phyloP scores from a whole-genome alignment of 768 basidiomycete genomes.

The Russula sp. region DNA sequence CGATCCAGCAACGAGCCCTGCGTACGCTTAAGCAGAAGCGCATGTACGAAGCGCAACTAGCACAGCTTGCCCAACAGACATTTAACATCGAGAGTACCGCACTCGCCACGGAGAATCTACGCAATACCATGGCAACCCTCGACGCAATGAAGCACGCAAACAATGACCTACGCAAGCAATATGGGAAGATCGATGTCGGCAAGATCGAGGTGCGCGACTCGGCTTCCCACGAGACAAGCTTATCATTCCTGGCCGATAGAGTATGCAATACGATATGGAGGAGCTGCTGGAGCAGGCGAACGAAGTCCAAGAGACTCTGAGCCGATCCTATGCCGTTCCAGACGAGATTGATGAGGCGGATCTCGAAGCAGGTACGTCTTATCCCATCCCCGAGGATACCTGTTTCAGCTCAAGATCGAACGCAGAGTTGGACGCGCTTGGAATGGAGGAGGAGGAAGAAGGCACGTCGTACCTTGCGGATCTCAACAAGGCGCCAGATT shows the following conservation, averaged over 20 bases:
- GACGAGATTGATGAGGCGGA: slow-evolving; percentile 98
- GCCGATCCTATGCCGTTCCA: slow-evolving; percentile 91
- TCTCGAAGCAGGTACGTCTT: slow-evolving; percentile 78
- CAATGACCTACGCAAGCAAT: slow-evolving; percentile 94
- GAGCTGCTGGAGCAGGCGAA: slow-evolving; percentile 95
- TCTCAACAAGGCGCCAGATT: slow-evolving; percentile 84
- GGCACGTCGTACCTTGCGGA: slow-evolving; percentile 84
- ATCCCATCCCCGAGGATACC: not conserved
- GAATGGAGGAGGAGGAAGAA: slow-evolving; percentile 89
- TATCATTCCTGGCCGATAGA: slow-evolving; percentile 39
- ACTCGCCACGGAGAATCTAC: slow-evolving; percentile 93
- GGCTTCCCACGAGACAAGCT: not conserved
- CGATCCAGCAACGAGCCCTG: slow-evolving; percentile 92
- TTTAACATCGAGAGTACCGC: slow-evolving; percentile 98
- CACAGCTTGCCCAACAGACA: slow-evolving; percentile 87
- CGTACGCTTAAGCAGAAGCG: slow-evolving; percentile 90
- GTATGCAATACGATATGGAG: slow-evolving; percentile 97
- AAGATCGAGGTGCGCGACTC: slow-evolving; percentile 81
- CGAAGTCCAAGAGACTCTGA: slow-evolving; percentile 93
- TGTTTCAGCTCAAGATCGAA: not conserved
- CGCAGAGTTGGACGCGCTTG: slow-evolving; percentile 88
- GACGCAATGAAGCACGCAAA: slow-evolving; percentile 95
- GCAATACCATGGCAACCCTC: slow-evolving; percentile 98
- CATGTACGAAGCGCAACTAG: slow-evolving; percentile 91
- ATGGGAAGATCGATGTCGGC: slow-evolving; percentile 95